phyloP scores from a whole-genome alignment of 768 basidiomycete species.

The Hypholoma fasciculare region DNA sequence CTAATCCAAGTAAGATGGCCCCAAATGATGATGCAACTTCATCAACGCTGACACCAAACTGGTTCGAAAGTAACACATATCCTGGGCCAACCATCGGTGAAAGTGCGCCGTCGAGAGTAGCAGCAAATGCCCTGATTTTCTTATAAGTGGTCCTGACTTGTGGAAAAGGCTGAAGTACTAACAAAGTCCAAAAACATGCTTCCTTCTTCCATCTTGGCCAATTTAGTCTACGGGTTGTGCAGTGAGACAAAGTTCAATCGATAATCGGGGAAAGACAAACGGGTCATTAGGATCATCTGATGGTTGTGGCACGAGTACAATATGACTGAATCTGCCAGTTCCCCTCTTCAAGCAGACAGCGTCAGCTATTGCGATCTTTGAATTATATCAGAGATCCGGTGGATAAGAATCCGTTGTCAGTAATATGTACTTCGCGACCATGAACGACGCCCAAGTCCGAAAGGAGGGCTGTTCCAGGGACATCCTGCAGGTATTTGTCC shows the following conservation, averaged over 20 bases:
- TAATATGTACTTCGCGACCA: slow-evolving; percentile 27
- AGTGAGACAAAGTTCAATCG: not conserved
- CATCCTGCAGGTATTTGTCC: slow-evolving; percentile 34
- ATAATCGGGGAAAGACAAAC: slow-evolving; percentile 21
- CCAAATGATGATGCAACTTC: slow-evolving; percentile 43
- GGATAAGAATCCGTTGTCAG: too few relatives aligned
- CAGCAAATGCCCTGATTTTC: slow-evolving; percentile 34
- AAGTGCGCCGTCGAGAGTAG: slow-evolving; percentile 41
- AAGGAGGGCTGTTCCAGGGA: slow-evolving; percentile 41
- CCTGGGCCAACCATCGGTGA: slow-evolving; percentile 44
- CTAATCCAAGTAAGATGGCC: slow-evolving; percentile 39
- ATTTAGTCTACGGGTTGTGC: slow-evolving; percentile 29
- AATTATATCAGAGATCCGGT: not conserved
- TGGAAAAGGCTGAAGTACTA: slow-evolving; percentile 1
- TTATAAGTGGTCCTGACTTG: not conserved
- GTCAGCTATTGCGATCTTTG: slow-evolving; percentile 31
- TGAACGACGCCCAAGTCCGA: slow-evolving; percentile 37
- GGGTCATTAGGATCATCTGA: slow-evolving; percentile 44
- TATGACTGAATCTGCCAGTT: slow-evolving; percentile 35
- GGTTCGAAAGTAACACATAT: slow-evolving; percentile 38
- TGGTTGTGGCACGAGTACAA: slow-evolving; percentile 43
- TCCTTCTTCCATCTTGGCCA: slow-evolving; percentile 49
- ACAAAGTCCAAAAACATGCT: slow-evolving; percentile 46
- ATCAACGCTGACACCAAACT: slow-evolving; percentile 42
- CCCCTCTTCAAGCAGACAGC: slow-evolving; percentile 35